A percentile compares a stretch with the other conserved stretches of the same genome.
phyloP scores from a whole-genome alignment of 2,329 filamentous ascomycete species.

The Fusarium sterilihyphosum region DNA sequence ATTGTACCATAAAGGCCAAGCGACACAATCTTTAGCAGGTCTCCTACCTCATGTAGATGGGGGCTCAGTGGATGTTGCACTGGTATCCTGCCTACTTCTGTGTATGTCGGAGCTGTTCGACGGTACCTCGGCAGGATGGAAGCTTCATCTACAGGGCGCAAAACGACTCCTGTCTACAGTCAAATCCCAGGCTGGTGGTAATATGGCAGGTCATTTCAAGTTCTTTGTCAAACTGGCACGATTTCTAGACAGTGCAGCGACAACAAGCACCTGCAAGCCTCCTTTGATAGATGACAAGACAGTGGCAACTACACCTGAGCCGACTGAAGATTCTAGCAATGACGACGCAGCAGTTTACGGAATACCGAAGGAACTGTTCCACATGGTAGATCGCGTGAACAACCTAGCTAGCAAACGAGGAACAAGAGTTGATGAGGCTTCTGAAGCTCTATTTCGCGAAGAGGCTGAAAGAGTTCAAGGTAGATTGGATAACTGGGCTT shows the following conservation, averaged over 20 bases:
- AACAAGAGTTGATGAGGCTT: conserved; percentile 2
- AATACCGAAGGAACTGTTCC: conserved; percentile 1
- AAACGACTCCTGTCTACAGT: neutral
- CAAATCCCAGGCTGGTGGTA: neutral
- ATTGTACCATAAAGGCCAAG: conserved; percentile 1
- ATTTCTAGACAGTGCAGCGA: neutral
- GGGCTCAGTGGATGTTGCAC: neutral
- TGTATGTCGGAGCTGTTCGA: conserved; percentile 8
- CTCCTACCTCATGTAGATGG: neutral
- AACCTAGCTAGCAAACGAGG: conserved; percentile 2
- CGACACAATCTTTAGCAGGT: neutral
- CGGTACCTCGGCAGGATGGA: conserved; percentile 3
- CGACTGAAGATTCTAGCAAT: neutral
- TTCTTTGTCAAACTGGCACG: conserved; percentile 5
- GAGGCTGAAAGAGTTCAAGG: neutral
- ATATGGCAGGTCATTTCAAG: neutral
- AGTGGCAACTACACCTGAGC: neutral
- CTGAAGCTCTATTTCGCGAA: neutral
- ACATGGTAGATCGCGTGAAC: conserved; percentile 5
- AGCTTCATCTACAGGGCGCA: neutral
- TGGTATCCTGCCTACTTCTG: neutral
- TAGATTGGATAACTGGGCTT: neutral
- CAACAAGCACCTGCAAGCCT: neutral
- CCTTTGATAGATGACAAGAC: neutral
- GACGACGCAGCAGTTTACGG: neutral